phyloP scores from a whole-genome alignment of 345 rosid species.

The Euphorbia lathyris region DNA sequence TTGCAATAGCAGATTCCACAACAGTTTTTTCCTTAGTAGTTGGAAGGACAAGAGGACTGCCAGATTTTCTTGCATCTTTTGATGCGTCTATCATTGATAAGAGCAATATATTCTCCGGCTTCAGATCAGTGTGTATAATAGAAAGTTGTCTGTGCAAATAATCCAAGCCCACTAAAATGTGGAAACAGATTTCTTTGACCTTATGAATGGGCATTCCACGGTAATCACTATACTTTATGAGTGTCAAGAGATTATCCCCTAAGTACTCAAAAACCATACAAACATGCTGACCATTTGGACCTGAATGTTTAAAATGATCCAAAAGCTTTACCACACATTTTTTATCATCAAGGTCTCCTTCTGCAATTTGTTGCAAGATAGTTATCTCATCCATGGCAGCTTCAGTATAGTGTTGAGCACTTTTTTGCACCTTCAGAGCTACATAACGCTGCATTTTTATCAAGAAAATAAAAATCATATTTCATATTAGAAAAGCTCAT shows the following conservation, averaged over 20 bases:
- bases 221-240: conserved; percentile 58
- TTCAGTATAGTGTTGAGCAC: conserved; percentile 75
- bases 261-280: conserved; percentile 79
- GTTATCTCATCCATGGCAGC: conserved; percentile 82
- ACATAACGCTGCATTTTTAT: conserved; percentile 46
- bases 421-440: conserved; percentile 67
- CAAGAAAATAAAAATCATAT: conserved; percentile 1
- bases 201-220: conserved; percentile 51
- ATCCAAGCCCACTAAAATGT: conserved; percentile 59
- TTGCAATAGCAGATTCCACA: conserved; percentile 30
- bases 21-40: conserved; percentile 37
- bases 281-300: conserved; percentile 75
- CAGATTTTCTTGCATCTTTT: conserved; percentile 52
- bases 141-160: conserved; percentile 73
- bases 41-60: conserved; percentile 43
- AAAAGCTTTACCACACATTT: conserved; percentile 69
- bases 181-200: conserved; percentile 60
- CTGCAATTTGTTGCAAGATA: conserved; percentile 64
- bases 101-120: conserved; percentile 65
- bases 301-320: conserved; percentile 77
- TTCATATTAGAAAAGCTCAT: not conserved
- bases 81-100: conserved; percentile 56
- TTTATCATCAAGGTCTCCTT: conserved; percentile 58
- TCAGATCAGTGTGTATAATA: conserved; percentile 68
- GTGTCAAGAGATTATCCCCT: conserved; percentile 67